Evolutionary conservation across 1,139 yeast species (phyloP), one percentile per base, ranked within the genome.

Genomic region (Arxiozyma heterogenica): DNA sequence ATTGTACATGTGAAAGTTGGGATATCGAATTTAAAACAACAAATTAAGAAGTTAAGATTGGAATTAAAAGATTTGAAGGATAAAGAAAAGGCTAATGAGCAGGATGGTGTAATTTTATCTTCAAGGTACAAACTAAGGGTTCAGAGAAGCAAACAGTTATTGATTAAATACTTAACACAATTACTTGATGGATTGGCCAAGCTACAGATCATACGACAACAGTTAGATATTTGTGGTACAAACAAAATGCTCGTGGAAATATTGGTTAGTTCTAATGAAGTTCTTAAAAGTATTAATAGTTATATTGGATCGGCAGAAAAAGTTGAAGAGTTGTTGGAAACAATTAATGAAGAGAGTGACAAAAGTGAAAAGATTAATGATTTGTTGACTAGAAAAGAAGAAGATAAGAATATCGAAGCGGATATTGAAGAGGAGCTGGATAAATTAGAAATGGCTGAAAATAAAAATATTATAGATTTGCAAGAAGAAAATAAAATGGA

Each of bases 151-250:
- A 67, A 69, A 56, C 67, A 68, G 51, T 49, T 67, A 11, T 65
- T 73, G 3, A 66, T 64, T 22, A 65, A 64, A 22, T 71, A 78
- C 0, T 64, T 75, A 41, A 62, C 64, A 1, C 69, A 67, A 23
- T 69, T 75, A 4, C 57, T 69, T 1, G 57, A 58, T 4, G 66
- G 76, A 2, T 66, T 70, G n/a, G 66, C 64, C 43, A 78, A 78
- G 52, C 62, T 81, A 27, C 64, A 64, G 20, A 62, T 69, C 2
- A 67, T 80, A 0, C 61, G 78, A 41, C 61, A 65, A 46, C 78
- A 78, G 58, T 74, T 81, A 47, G 75, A 80, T 59, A 77, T 78
- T 54, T 76, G 83, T 1, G 69, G 73, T 17, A 69, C 76, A 2
- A 80, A 80, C 58, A 64, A 70, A 5, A 64, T 71, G 20, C 59